Conservation (phyloP, 495 filamentous ascomycete species). For the Tetracladium marchalianum region DNA sequence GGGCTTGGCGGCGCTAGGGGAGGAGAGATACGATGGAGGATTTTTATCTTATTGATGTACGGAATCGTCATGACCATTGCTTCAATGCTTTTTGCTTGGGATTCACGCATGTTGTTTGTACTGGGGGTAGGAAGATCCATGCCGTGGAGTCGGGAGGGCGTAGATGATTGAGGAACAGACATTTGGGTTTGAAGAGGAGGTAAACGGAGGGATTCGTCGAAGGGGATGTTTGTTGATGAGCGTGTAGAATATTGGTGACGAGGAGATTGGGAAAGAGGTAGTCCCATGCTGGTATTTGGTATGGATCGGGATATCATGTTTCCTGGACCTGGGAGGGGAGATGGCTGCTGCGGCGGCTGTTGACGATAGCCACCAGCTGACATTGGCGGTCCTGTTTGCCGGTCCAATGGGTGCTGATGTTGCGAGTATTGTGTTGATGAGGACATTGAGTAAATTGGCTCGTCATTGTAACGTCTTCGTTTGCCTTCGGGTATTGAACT, state of each 20-base stretch:
- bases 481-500: slow-evolving; percentile 45
- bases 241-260: slow-evolving; percentile 29
- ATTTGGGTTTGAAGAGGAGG: slow-evolving; percentile 19
- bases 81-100: slow-evolving; percentile 41
- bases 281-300: slow-evolving; percentile 2
- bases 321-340: slow-evolving; percentile 22
- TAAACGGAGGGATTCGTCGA: slow-evolving; percentile 20
- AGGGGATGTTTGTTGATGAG: slow-evolving; percentile 15
- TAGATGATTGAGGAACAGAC: slow-evolving; percentile 12
- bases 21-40: slow-evolving; percentile 59
- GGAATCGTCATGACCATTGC: slow-evolving; percentile 68
- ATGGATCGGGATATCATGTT: slow-evolving; percentile 1
- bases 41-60: slow-evolving; percentile 57
- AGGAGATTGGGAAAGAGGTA: slow-evolving; percentile 23
- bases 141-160: slow-evolving; percentile 1
- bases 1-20: slow-evolving; percentile 40
- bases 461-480: slow-evolving; percentile 42
- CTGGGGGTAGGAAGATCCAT: not conserved
- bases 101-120: slow-evolving; percentile 3
- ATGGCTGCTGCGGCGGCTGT: slow-evolving; percentile 22
- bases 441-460: slow-evolving; percentile 16
- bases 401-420: slow-evolving; percentile 4
- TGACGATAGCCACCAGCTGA: slow-evolving; percentile 16
- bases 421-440: slow-evolving; percentile 11
- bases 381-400: slow-evolving; percentile 7